Evolutionary conservation across 306 rosid species (phyloP).

Genomic region (Cicer bijugum): DNA sequence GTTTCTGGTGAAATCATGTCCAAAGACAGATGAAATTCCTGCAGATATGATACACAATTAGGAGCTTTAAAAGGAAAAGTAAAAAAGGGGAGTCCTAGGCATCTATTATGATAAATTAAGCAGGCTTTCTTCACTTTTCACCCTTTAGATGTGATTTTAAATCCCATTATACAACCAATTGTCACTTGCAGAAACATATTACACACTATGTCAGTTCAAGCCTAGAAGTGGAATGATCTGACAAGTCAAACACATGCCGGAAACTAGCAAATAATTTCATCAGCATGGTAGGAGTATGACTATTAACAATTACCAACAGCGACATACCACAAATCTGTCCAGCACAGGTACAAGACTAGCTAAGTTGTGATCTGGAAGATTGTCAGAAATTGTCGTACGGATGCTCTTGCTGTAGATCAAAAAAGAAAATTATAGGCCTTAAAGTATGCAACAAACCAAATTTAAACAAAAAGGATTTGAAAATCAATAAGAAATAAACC

Average conservation of each 20-base stretch:
- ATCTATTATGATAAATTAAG: constrained; percentile 29
- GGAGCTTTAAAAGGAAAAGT: neutral
- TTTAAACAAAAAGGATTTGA: neutral
- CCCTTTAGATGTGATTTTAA: neutral
- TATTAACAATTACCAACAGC: neutral
- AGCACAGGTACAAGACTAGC: constrained; percentile 84
- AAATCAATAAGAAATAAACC: constrained; percentile 41
- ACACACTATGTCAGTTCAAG: neutral
- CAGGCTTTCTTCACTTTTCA: neutral
- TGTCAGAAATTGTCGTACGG: constrained; percentile 55
- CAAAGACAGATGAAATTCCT: constrained; percentile 93
- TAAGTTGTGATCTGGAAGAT: constrained; percentile 66
- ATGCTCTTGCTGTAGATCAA: constrained; percentile 53
- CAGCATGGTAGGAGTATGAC: neutral
- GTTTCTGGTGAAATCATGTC: constrained; percentile 98
- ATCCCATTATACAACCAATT: constrained; percentile 7
- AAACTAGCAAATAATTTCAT: constrained; percentile 28
- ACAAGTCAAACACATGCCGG: neutral
- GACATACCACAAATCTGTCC: constrained; percentile 96
- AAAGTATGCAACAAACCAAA: constrained; percentile 9
- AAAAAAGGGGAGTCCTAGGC: neutral
- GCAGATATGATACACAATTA: constrained; percentile 33
- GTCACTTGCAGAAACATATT: neutral
- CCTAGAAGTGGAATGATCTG: no score
- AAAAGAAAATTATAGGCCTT: constrained; percentile 1